Conservation (phyloP, 257 asterid species). For the Nicotiana tabacum region DNA sequence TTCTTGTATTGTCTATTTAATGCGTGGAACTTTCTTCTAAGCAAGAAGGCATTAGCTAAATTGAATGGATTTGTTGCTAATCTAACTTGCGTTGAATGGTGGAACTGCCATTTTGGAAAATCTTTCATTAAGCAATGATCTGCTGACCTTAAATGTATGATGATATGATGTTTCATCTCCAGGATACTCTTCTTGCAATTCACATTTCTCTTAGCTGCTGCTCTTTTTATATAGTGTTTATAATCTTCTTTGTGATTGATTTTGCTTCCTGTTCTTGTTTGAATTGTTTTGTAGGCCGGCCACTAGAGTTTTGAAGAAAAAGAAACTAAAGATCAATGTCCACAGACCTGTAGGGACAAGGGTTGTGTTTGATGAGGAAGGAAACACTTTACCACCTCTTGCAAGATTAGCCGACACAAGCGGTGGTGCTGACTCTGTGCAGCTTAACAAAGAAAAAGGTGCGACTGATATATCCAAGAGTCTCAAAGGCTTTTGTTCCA, state of each 20-base stretch:
- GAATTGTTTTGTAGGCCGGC: conserved; percentile 41
- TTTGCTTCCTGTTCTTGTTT: not conserved
- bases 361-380: conserved; percentile 96
- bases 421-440: conserved; percentile 32
- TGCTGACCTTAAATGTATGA: not conserved
- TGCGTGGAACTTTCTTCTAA: not conserved
- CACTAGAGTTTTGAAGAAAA: conserved; percentile 69
- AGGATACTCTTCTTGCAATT: not conserved
- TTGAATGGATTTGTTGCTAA: not conserved
- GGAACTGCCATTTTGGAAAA: not conserved
- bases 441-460: conserved; percentile 78
- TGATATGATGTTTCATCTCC: not conserved
- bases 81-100: not conserved
- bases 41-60: not conserved
- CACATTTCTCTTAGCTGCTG: not conserved
- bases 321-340: conserved; percentile 86
- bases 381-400: conserved; percentile 79
- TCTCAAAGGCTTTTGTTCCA: not conserved
- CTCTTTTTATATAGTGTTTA: not conserved
- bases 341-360: conserved; percentile 87
- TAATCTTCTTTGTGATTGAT: not conserved
- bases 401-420: conserved; percentile 56
- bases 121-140: not conserved
- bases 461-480: not conserved
- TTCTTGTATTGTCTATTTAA: not conserved